These are phyloP conservation scores for Epichloe coenophiala DNA, from an alignment of 2,329 filamentous ascomycete genomes.

Conservation along the genomic window DNA sequence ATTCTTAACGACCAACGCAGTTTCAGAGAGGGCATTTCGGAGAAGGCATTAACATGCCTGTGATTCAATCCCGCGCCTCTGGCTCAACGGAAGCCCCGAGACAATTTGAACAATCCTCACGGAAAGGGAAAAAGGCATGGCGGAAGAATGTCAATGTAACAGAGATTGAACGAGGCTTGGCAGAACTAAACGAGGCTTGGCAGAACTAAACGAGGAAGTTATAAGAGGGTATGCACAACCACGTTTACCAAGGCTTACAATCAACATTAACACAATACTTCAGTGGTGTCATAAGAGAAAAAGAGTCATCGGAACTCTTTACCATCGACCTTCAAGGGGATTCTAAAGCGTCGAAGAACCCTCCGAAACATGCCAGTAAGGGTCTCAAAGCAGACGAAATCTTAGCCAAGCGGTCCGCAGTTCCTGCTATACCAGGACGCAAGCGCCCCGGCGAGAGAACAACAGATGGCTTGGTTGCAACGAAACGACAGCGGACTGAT, in stretches of 20 bases:
- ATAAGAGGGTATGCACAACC: conserved; percentile 58
- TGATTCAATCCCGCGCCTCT: conserved; percentile 30
- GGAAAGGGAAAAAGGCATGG: conserved; percentile 98
- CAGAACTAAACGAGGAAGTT: conserved; percentile 75
- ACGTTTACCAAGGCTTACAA: neutral
- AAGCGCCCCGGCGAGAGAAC: conserved; percentile 63
- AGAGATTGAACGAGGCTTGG: conserved; percentile 63
- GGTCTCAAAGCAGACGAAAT: conserved; percentile 85
- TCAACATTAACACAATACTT: neutral
- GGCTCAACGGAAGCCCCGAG: conserved; percentile 51
- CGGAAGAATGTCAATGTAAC: conserved; percentile 94
- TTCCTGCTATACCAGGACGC: conserved; percentile 63
- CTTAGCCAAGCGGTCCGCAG: conserved; percentile 66
- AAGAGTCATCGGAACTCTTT: conserved; percentile 73
- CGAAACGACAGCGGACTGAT: conserved; percentile 63
- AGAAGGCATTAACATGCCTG: conserved; percentile 31
- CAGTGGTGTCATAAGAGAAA: conserved; percentile 78
- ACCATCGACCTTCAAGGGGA: conserved; percentile 66
- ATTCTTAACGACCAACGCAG: neutral
- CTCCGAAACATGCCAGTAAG: conserved; percentile 57
- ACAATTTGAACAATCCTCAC: conserved; percentile 75
- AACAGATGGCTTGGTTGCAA: conserved; percentile 57
- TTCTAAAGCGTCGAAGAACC: conserved; percentile 47
- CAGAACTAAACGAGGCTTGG: conserved; percentile 63
- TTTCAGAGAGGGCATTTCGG: neutral